Evolutionary conservation across 225 moss, liverwort and hornwort genomes (phyloP), one percentile per base, ranked within the genome.

Genomic region (Thuidium tamariscinum): DNA sequence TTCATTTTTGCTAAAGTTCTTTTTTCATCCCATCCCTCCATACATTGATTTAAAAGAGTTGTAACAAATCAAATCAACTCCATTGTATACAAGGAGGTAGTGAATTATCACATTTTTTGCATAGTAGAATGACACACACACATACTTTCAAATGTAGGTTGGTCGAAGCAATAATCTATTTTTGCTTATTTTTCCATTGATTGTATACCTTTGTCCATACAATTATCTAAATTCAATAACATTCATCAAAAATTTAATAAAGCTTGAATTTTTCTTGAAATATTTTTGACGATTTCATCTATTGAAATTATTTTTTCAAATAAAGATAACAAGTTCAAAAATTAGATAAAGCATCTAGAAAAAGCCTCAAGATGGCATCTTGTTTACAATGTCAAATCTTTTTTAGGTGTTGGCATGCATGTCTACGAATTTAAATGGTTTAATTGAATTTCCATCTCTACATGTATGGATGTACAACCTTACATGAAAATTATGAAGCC

Each of bases 41-140:
- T 36, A 2, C 21, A 21, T 0, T 2, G 0, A 66, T 66, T 36
- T 66, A 36, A 21, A 66, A 66, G 36, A 66, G 36, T 20, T 36
- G 20, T 66, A 19, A 26, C 69, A 41, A 41, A 69, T 26, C 3
- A 41, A 69, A 42, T 69, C 25, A 69, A 42, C 2, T 69, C 15
- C 8, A 69, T 26, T 41, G 5, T 25, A 0, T 1, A 9, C 1
- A 30, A 30, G 15, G 25, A 39, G 2, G 1, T 0, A 0, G 8
- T 41, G 8, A 69, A 39, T 23, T 13, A 23, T 67, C 23, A 68
- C 39, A 2, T 23, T 39, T 23, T 34, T 39, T 39, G 11, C 12
- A 36, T 67, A 1, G 67, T 1, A 22, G 1, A 21, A 2, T 22
- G 1, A 67, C 22, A 12, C 22, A 6, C 7, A 39, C 22, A 12